A percentile compares a stretch with the other conserved stretches of the same genome.
phyloP scores from a whole-genome alignment of 306 rosid genomes.

The Begonia loranthoides region DNA sequence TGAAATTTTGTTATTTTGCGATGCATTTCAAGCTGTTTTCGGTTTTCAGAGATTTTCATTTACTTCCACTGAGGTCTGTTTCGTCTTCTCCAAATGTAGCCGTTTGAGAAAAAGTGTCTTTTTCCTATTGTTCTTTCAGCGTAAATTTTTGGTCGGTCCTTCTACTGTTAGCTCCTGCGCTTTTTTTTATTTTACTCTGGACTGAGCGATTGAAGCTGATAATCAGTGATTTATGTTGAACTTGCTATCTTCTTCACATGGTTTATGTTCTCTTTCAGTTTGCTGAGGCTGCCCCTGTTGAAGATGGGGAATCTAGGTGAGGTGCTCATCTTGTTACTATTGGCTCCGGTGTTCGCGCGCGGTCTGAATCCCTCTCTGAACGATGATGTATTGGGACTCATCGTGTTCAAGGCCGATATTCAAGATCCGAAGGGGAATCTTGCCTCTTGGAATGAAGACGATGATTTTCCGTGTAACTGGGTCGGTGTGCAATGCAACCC shows the following conservation, averaged over 20 bases:
- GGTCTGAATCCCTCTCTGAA: slow-evolving; percentile 71
- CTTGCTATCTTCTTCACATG: slow-evolving; percentile 25
- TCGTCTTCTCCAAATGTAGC: neutral
- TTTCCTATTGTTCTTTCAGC: slow-evolving; percentile 1
- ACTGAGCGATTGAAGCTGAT: slow-evolving; percentile 5
- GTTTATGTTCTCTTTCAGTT: slow-evolving; percentile 15
- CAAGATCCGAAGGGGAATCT: slow-evolving; percentile 73
- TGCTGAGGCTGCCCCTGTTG: slow-evolving; percentile 21
- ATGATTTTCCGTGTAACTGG: slow-evolving; percentile 71
- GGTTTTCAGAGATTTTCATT: neutral
- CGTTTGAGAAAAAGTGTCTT: neutral
- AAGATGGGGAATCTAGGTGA: slow-evolving; percentile 25
- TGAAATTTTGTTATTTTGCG: neutral
- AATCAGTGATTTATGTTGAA: slow-evolving; percentile 2
- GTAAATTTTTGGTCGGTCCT: neutral
- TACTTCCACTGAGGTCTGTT: neutral
- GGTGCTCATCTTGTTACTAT: slow-evolving; percentile 21
- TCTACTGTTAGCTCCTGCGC: neutral
- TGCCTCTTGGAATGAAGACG: slow-evolving; percentile 79
- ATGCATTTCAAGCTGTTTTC: neutral
- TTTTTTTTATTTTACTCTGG: neutral
- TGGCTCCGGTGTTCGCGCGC: slow-evolving; percentile 23
- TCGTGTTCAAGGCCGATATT: slow-evolving; percentile 85
- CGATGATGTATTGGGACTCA: slow-evolving; percentile 91
- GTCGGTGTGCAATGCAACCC: slow-evolving; percentile 74